phyloP scores from a whole-genome alignment of 1,284 basidiomycete species.

The Fomes fomentarius region DNA sequence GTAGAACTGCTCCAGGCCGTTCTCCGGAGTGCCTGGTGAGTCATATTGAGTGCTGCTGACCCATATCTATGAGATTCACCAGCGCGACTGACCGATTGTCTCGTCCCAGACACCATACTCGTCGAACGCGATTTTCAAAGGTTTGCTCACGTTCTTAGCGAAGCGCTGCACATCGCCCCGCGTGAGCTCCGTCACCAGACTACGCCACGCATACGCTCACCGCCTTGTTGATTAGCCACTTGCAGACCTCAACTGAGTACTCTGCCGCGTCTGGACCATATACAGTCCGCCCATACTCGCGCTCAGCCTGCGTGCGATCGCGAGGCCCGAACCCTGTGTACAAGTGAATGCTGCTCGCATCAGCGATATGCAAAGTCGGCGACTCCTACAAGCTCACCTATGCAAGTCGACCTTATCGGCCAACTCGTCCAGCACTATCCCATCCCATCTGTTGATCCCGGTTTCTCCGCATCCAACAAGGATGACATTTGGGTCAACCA shows the following conservation, averaged over 20 bases:
- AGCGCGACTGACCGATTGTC: constrained; percentile 28
- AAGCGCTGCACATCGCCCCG: constrained; percentile 18
- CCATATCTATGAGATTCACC: too few species aligned
- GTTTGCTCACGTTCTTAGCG: constrained; percentile 24
- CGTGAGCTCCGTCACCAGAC: not conserved
- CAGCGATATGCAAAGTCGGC: not conserved
- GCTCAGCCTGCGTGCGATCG: constrained; percentile 27
- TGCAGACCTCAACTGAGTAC: constrained; percentile 50
- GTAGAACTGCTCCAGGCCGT: constrained; percentile 63
- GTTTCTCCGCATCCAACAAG: constrained; percentile 65
- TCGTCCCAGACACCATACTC: constrained; percentile 64
- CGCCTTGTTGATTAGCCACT: constrained; percentile 43
- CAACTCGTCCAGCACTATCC: constrained; percentile 36
- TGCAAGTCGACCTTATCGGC: constrained; percentile 40
- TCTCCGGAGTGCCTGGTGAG: constrained; percentile 41
- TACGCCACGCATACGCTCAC: constrained; percentile 10
- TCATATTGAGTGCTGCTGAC: not conserved
- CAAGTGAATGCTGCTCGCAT: constrained; percentile 25
- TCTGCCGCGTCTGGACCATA: constrained; percentile 48
- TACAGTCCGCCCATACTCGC: constrained; percentile 30
- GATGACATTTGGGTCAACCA: constrained; percentile 62
- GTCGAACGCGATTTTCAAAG: constrained; percentile 46
- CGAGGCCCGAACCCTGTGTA: constrained; percentile 33
- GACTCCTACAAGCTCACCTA: constrained; percentile 18
- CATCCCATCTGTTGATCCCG: constrained; percentile 43